These are phyloP conservation scores for Galerina sulciceps DNA, from an alignment of 768 basidiomycete genomes.

Conservation along the genomic window DNA sequence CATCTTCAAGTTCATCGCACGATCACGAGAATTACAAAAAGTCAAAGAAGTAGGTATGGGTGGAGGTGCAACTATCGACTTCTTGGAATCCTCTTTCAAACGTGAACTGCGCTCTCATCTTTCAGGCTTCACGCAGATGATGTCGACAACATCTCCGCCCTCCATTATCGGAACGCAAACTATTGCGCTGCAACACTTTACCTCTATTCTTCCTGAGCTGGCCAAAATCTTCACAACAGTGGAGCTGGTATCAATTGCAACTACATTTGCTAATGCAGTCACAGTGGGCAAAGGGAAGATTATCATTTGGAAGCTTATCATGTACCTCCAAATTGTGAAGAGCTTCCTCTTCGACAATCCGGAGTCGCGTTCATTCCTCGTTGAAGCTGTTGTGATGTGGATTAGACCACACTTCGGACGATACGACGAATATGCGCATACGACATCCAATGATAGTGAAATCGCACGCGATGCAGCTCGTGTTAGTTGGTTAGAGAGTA, in stretches of 20 bases:
- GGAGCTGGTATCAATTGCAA: slow-evolving; percentile 86
- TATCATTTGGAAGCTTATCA: slow-evolving; percentile 90
- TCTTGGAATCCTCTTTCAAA: slow-evolving; percentile 85
- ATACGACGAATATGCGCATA: slow-evolving; percentile 81
- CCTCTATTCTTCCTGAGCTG: slow-evolving; percentile 88
- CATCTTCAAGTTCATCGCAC: slow-evolving; percentile 92
- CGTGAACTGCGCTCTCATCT: slow-evolving; percentile 81
- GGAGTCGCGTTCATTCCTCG: slow-evolving; percentile 75
- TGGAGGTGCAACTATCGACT: slow-evolving; percentile 82
- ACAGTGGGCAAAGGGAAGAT: slow-evolving; percentile 82
- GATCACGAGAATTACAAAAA: slow-evolving; percentile 89
- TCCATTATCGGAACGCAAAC: slow-evolving; percentile 97
- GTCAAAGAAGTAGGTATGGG: slow-evolving; percentile 78
- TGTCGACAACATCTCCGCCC: slow-evolving; percentile 76
- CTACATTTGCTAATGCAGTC: slow-evolving; percentile 86
- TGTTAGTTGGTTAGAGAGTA: slow-evolving; percentile 87
- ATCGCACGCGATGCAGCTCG: slow-evolving; percentile 71
- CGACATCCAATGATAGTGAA: slow-evolving; percentile 69
- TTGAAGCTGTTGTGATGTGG: slow-evolving; percentile 91
- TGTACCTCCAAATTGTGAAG: slow-evolving; percentile 91
- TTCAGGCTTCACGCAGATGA: slow-evolving; percentile 83
- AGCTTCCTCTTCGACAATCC: slow-evolving; percentile 86
- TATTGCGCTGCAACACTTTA: slow-evolving; percentile 91
- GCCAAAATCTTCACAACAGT: slow-evolving; percentile 78
- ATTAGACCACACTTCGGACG: slow-evolving; percentile 94